A percentile compares a stretch with the other conserved stretches of the same genome.
Evolutionary conservation across 2,329 filamentous ascomycete species (phyloP).

Genomic region (Exophiala aquamarina): DNA sequence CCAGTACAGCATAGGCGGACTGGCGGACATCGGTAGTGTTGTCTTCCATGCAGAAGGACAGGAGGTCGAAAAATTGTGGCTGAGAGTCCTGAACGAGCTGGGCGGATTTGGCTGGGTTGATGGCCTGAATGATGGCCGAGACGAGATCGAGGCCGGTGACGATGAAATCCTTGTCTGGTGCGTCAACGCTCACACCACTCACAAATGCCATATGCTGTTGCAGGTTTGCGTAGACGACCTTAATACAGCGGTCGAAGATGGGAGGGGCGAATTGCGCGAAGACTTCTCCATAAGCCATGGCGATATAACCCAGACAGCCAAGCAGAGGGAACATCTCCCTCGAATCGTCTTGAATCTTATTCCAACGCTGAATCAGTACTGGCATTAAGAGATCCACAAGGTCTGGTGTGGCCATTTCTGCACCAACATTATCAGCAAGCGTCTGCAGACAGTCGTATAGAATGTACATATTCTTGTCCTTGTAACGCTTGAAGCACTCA

Average conservation of each 20-base stretch:
- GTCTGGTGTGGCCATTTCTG: constrained; percentile 74
- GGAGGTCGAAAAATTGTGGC: constrained; percentile 83
- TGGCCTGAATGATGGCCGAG: constrained; percentile 88
- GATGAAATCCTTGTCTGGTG: constrained; percentile 93
- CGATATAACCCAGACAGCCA: constrained; percentile 95
- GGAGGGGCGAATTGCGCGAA: constrained; percentile 84
- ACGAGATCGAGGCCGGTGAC: constrained; percentile 92
- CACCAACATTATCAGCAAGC: constrained; percentile 85
- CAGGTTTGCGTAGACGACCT: constrained; percentile 88
- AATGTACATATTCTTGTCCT: constrained; percentile 98
- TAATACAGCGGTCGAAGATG: constrained; percentile 84
- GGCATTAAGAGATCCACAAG: constrained; percentile 90
- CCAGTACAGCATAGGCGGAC: constrained; percentile 90
- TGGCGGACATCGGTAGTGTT: constrained; percentile 88
- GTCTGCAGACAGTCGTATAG: constrained; percentile 99
- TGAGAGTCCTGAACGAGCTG: constrained; percentile 74
- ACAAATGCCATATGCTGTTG: constrained; percentile 73
- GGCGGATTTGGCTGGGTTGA: constrained; percentile 71
- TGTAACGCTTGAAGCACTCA: constrained; percentile 89
- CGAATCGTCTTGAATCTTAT: constrained; percentile 82
- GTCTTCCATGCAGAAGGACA: constrained; percentile 91
- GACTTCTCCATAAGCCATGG: constrained; percentile 75
- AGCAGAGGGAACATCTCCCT: constrained; percentile 90
- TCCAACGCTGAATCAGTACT: constrained; percentile 83
- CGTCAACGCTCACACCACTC: constrained; percentile 67